Percentiles rank a stretch among this genome's conserved stretches.
Conservation (phyloP, 2,329 filamentous ascomycete genomes). For the Lecanicillium sp. region DNA sequence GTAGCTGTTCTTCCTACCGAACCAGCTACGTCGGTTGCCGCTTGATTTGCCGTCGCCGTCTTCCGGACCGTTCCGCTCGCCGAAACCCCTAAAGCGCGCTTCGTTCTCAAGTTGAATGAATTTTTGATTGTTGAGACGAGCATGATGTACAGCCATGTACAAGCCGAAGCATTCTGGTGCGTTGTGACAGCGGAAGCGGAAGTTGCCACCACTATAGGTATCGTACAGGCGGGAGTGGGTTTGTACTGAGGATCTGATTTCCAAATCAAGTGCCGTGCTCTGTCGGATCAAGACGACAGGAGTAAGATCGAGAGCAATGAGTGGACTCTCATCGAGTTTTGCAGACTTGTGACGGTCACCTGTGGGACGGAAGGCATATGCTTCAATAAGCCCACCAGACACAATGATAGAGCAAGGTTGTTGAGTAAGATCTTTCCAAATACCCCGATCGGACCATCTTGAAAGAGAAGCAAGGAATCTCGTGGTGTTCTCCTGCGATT, state of each 20-base stretch:
- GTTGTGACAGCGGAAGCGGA: constrained; percentile 80
- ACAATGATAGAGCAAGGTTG: constrained; percentile 48
- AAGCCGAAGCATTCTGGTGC: constrained; percentile 71
- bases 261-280: constrained; percentile 87
- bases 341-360: constrained; percentile 19
- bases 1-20: constrained; percentile 58
- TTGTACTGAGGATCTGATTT: constrained; percentile 80
- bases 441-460: constrained; percentile 53
- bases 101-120: constrained; percentile 64
- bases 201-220: constrained; percentile 58
- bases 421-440: constrained; percentile 49
- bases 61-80: constrained; percentile 40
- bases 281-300: constrained; percentile 84
- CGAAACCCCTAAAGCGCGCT: constrained; percentile 65
- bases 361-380: constrained; percentile 33
- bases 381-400: constrained; percentile 50
- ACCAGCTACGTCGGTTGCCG: constrained; percentile 45
- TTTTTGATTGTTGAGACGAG: constrained; percentile 85
- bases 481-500: constrained; percentile 31
- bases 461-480: constrained; percentile 48
- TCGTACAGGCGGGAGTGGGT: constrained; percentile 59
- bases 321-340: constrained; percentile 23
- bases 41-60: constrained; percentile 40
- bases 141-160: constrained; percentile 79
- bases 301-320: constrained; percentile 74